These are phyloP conservation scores for Streptanthus diversifolius DNA, from an alignment of 345 rosid genomes.

Conservation along the genomic window DNA sequence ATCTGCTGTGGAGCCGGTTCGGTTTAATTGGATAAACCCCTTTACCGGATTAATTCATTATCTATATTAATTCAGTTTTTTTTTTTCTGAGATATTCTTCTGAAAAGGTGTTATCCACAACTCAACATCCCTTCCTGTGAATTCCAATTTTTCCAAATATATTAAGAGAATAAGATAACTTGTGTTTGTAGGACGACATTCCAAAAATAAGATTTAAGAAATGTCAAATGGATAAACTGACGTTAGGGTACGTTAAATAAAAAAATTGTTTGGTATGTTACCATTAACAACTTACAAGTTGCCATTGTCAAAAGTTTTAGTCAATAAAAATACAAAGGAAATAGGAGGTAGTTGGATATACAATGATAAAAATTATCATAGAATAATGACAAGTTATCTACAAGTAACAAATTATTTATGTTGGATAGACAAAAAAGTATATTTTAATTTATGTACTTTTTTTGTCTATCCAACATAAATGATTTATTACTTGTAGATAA, in stretches of 20 bases:
- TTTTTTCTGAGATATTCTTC: no score
- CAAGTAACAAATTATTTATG: background rate
- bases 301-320: background rate
- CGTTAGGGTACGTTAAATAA: background rate
- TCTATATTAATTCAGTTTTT: background rate
- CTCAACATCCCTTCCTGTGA: background rate
- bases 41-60: background rate
- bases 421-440: background rate
- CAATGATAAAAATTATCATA: background rate
- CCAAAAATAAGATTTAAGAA: background rate
- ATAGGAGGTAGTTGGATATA: background rate
- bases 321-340: background rate
- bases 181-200: background rate
- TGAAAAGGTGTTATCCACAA: background rate
- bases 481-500: no score
- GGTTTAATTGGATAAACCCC: background rate
- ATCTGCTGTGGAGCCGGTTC: constrained; percentile 2
- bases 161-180: background rate
- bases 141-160: background rate
- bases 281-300: background rate
- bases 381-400: background rate
- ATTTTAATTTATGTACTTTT: no score
- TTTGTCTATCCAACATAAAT: no score
- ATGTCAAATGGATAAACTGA: constrained; percentile 6
- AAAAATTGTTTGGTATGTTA: background rate